These are phyloP conservation scores for Gamsiella multidivaricata DNA, from an alignment of 192 early-diverging fungal genomes.

Conservation along the genomic window DNA sequence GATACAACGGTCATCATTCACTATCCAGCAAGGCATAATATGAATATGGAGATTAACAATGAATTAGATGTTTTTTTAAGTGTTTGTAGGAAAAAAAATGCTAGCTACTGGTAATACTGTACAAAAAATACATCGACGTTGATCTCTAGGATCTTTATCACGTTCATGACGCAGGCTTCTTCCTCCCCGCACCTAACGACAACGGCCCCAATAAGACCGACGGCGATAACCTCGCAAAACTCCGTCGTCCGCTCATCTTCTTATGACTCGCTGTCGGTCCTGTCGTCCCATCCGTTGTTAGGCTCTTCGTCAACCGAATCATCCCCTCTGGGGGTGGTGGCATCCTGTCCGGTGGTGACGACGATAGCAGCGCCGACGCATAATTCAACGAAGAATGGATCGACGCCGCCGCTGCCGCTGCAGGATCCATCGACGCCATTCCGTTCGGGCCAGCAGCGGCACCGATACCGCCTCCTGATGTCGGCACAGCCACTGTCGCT, in stretches of 20 bases:
- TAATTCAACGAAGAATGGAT: constrained; percentile 25
- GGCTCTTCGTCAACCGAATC: constrained; percentile 28
- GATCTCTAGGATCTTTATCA: background rate
- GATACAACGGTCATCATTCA: too few species aligned
- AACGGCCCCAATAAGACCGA: constrained; percentile 19
- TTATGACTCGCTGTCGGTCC: background rate
- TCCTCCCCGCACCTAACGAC: constrained; percentile 6
- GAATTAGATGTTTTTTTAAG: too few species aligned
- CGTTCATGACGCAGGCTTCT: background rate
- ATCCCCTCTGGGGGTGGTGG: constrained; percentile 29
- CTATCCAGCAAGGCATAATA: too few species aligned
- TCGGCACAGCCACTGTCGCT: background rate
- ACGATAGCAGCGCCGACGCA: constrained; percentile 31
- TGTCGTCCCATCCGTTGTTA: constrained; percentile 34
- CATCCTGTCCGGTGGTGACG: background rate
- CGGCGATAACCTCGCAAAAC: constrained; percentile 13
- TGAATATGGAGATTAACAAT: background rate
- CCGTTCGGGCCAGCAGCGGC: too few species aligned
- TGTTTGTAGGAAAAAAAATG: too few species aligned
- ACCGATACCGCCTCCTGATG: too few species aligned
- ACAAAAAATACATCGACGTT: background rate
- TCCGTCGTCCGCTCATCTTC: constrained; percentile 7
- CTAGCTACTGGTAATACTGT: too few species aligned
- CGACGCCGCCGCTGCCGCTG: background rate
- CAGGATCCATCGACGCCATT: background rate